Evolutionary conservation across 2,329 filamentous ascomycete species (phyloP).

Genomic region (Hysterium pulicare): DNA sequence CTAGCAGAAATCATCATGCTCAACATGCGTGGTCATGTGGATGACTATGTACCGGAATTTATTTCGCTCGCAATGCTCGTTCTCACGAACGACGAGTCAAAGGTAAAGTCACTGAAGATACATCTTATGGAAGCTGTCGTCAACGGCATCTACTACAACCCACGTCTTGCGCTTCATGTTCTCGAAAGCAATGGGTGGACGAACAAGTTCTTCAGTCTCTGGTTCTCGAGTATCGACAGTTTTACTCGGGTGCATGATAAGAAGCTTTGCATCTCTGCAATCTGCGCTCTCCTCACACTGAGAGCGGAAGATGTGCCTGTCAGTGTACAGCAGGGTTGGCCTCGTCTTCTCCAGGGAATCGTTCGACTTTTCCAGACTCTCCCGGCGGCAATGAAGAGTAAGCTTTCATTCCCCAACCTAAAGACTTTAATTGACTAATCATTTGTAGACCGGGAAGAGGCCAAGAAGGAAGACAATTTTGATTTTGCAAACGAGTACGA

Average conservation of each 20-base stretch:
- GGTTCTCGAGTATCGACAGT: slow-evolving; percentile 93
- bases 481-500: slow-evolving; percentile 70
- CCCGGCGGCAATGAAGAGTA: slow-evolving; percentile 80
- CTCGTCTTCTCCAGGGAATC: slow-evolving; percentile 81
- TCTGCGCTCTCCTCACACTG: slow-evolving; percentile 78
- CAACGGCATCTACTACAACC: slow-evolving; percentile 97
- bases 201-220: slow-evolving; percentile 97
- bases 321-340: slow-evolving; percentile 96
- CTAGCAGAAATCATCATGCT: slow-evolving; percentile 96
- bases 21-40: slow-evolving; percentile 82
- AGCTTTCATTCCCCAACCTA: slow-evolving; percentile 27
- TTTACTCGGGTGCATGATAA: slow-evolving; percentile 97
- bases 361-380: slow-evolving; percentile 89
- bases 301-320: slow-evolving; percentile 76
- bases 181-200: slow-evolving; percentile 93
- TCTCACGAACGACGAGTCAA: slow-evolving; percentile 70
- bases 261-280: slow-evolving; percentile 94
- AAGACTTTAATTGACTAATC: slow-evolving; percentile 20
- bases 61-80: slow-evolving; percentile 84
- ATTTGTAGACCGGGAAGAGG: slow-evolving; percentile 75
- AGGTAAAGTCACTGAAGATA: slow-evolving; percentile 90
- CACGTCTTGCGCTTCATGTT: slow-evolving; percentile 75
- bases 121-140: slow-evolving; percentile 99
- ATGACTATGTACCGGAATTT: slow-evolving; percentile 85
- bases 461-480: slow-evolving; percentile 79